Evolutionary conservation across 192 early-diverging fungal genomes (phyloP).

Genomic region (Coemansia sp.): DNA sequence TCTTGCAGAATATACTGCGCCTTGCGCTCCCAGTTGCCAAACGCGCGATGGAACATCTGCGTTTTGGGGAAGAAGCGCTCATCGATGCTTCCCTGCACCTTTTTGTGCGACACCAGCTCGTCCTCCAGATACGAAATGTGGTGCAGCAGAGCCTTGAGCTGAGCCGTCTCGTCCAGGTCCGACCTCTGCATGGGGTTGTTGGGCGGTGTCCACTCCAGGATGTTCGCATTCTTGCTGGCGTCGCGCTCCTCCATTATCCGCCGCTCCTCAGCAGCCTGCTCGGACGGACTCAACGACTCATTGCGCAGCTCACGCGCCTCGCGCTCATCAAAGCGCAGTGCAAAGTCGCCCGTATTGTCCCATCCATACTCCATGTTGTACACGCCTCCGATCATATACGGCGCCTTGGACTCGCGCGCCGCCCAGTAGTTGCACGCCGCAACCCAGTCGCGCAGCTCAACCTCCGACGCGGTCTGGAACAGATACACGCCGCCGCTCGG

Average conservation of each 20-base stretch:
- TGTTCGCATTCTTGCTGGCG: conserved; percentile 33
- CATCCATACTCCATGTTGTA: conserved; percentile 95
- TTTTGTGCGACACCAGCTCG: conserved; percentile 71
- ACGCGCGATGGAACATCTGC: conserved; percentile 62
- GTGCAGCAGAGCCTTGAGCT: conserved; percentile 65
- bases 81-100: conserved; percentile 56
- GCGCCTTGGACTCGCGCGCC: conserved; percentile 85
- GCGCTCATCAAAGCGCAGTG: conserved; percentile 48
- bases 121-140: conserved; percentile 64
- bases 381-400: conserved; percentile 77
- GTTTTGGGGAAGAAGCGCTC: conserved; percentile 62
- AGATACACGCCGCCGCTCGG: conserved; percentile 81
- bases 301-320: conserved; percentile 45
- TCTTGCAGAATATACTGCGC: conserved; percentile 76
- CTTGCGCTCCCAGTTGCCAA: conserved; percentile 79
- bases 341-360: conserved; percentile 62
- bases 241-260: conserved; percentile 46
- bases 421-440: conserved; percentile 94
- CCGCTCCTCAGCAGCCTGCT: conserved; percentile 40
- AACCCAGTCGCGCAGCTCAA: conserved; percentile 81
- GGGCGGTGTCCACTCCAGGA: conserved; percentile 56
- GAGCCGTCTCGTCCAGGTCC: conserved; percentile 54
- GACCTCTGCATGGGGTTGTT: conserved; percentile 56
- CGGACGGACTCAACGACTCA: conserved; percentile 26
- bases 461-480: conserved; percentile 77